Evolutionary conservation across 83 land plant species (phyloP), one percentile per base, ranked within the genome.

Genomic region (Larix sibirica): DNA sequence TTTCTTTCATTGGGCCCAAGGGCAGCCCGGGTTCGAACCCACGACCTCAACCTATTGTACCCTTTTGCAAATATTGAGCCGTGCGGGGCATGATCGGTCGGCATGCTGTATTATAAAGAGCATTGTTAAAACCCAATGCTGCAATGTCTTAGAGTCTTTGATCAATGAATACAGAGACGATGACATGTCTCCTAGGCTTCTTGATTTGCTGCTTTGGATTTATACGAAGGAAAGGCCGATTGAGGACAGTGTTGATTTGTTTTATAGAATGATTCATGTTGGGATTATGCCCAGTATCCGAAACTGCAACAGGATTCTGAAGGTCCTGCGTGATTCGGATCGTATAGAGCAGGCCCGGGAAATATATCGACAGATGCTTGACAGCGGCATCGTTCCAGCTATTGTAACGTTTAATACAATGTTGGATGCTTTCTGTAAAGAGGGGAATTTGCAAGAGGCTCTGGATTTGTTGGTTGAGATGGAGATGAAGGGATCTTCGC

Each of bases 361-460:
- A 42, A 84, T 87, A 8, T 93, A 87, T 84, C 40, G 84, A 13
- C 79, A 68, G 63, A 90, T 91, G 91, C 68, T 61, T 9, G 66
- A 67, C 18, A 33, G 26, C 54, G 94, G 96, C 14, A 79, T 94
- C 44, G 10, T 17, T 16, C 94, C 91, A 3, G 83, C 85, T 44
- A 82, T 89, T 31, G 82, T 85, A 17, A 84, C 91, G 2, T 95
- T 82, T 76, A 92, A 93, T 82, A 93, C 90, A 2, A 69, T 90
- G 86, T 82, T 95, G 40, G 86, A 88, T 86, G 85, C 76, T 20
- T 83, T 81, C 13, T 95, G 87, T 36, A 93, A 91, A 77, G 87
- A 83, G 59, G 91, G 91, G 59, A 77, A 88, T 76, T 63, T 82
- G 24, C 24, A 83, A 33, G 87, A 86, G 66, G 93, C 92, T 4